Conservation (phyloP, 148 eudicot species). For the Polygonum maritimum region DNA sequence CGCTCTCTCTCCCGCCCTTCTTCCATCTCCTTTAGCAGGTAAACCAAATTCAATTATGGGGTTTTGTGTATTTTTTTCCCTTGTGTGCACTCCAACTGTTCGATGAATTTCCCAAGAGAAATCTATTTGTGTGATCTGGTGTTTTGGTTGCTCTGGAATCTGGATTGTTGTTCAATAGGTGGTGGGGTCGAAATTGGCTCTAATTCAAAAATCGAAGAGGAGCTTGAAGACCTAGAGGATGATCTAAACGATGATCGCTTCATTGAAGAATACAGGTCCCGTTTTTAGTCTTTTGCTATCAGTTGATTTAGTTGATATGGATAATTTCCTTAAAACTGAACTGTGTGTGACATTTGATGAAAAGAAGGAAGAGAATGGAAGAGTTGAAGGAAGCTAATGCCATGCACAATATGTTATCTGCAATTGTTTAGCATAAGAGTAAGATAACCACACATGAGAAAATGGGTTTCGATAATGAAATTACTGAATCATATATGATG, state of each 20-base stretch:
- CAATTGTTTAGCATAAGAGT: not conserved
- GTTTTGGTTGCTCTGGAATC: too few species aligned
- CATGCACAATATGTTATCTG: not conserved
- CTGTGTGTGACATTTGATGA: slow-evolving; percentile 10
- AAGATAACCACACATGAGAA: not conserved
- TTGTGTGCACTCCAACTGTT: too few species aligned
- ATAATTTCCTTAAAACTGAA: not conserved
- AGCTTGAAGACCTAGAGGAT: slow-evolving; percentile 87
- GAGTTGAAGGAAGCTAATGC: slow-evolving; percentile 46
- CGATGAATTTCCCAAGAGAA: too few species aligned
- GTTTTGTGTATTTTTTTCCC: too few species aligned
- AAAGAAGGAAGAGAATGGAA: slow-evolving; percentile 76
- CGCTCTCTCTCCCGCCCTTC: too few species aligned
- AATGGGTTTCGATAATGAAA: not conserved
- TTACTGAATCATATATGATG: too few species aligned
- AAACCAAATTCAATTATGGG: too few species aligned
- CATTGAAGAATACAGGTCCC: slow-evolving; percentile 70
- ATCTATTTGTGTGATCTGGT: too few species aligned
- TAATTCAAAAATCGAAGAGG: slow-evolving; percentile 65
- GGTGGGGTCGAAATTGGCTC: too few species aligned
- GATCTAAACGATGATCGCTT: slow-evolving; percentile 89
- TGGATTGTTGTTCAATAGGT: too few species aligned
- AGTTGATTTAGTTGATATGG: not conserved
- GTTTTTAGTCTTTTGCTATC: not conserved
- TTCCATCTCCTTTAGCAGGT: too few species aligned